phyloP scores from a whole-genome alignment of 192 early-diverging fungal genomes.

The Entomortierella beljakovae region DNA sequence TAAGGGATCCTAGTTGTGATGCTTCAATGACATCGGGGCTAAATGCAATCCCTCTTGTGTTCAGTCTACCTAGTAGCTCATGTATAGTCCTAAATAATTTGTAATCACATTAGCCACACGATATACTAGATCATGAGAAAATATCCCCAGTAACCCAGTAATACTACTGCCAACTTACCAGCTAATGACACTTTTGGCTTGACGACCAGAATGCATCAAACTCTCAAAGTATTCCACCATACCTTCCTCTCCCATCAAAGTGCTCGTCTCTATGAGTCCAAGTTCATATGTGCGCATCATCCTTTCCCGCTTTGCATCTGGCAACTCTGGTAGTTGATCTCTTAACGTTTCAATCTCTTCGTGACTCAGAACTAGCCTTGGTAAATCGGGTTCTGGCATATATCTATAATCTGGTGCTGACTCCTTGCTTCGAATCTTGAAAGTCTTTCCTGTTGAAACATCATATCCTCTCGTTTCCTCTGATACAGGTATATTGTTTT shows the following conservation, averaged over 20 bases:
- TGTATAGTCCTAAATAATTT: constrained; percentile 64
- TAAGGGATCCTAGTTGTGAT: constrained; percentile 66
- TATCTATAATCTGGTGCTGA: constrained; percentile 88
- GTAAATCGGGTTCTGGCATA: constrained; percentile 88
- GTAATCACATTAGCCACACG: background rate
- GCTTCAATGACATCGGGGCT: constrained; percentile 62
- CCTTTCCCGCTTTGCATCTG: constrained; percentile 70
- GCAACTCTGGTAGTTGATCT: constrained; percentile 75
- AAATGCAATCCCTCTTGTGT: constrained; percentile 57
- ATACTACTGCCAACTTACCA: constrained; percentile 23
- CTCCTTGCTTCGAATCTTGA: constrained; percentile 83
- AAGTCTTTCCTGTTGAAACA: constrained; percentile 69
- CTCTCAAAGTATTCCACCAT: constrained; percentile 82
- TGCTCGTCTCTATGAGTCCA: constrained; percentile 64
- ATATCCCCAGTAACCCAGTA: background rate
- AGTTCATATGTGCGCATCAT: constrained; percentile 72
- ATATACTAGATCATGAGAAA: background rate
- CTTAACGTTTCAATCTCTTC: constrained; percentile 44
- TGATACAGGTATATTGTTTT: constrained; percentile 61
- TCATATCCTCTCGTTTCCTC: constrained; percentile 91
- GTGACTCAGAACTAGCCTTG: constrained; percentile 59
- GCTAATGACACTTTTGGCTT: constrained; percentile 31
- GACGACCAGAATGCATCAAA: constrained; percentile 46
- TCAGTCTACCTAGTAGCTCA: constrained; percentile 69
- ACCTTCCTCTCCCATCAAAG: constrained; percentile 78